Evolutionary conservation across 352 stramenopile species (phyloP).

Genomic region (Pythium utonaiense): DNA sequence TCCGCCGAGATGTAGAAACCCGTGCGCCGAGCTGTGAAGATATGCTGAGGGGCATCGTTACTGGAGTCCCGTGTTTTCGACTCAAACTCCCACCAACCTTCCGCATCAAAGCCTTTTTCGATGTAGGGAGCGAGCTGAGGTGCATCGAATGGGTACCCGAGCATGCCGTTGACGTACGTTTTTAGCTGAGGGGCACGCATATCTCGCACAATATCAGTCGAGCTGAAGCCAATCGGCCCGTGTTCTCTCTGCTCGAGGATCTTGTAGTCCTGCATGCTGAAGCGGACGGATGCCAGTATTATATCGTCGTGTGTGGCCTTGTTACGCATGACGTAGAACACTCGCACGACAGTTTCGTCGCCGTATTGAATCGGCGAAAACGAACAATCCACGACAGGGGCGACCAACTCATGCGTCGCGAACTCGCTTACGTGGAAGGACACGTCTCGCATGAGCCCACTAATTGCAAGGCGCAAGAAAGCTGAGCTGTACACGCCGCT

Average conservation of each 20-base stretch:
- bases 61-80: not conserved
- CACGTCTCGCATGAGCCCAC: no score
- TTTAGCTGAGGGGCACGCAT: slow-evolving; percentile 3
- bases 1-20: slow-evolving; percentile 15
- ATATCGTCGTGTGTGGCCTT: slow-evolving; percentile 13
- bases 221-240: slow-evolving; percentile 5
- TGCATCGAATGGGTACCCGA: slow-evolving; percentile 18
- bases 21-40: slow-evolving; percentile 2
- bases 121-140: slow-evolving; percentile 10
- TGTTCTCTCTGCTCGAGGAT: slow-evolving; percentile 1
- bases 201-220: slow-evolving; percentile 19
- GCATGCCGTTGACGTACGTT: slow-evolving; percentile 9
- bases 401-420: slow-evolving; percentile 32
- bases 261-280: slow-evolving; percentile 22
- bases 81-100: slow-evolving; percentile 19
- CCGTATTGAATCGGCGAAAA: slow-evolving; percentile 20
- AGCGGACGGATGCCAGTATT: slow-evolving; percentile 10
- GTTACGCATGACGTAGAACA: slow-evolving; percentile 22
- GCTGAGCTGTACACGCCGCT: slow-evolving; percentile 30
- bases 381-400: slow-evolving; percentile 41
- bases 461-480: slow-evolving; percentile 32
- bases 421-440: no score
- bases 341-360: not conserved
- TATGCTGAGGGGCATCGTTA: not conserved
- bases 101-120: not conserved